Percentiles rank a stretch among this genome's conserved stretches.
These are phyloP conservation scores for Salix suchowensis DNA, from an alignment of 345 rosid species.

Conservation along the genomic window DNA sequence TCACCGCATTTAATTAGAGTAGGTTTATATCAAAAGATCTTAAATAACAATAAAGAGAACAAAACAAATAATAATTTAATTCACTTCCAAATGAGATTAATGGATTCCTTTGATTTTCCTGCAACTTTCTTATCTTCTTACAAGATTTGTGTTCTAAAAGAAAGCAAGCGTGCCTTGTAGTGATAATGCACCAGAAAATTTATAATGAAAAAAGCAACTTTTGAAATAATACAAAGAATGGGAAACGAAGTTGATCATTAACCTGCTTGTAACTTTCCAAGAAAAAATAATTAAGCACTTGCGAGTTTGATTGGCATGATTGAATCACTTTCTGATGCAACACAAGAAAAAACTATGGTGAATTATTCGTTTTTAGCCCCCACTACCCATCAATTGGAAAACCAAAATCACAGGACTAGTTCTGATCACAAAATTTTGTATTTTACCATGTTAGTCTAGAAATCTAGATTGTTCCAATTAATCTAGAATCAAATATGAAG, in stretches of 20 bases:
- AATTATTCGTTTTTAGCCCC: not conserved
- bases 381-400: not conserved
- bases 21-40: not conserved
- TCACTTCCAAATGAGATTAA: not conserved
- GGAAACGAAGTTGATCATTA: not conserved
- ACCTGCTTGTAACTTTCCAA: not conserved
- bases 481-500: not conserved
- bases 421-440: not conserved
- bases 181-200: not conserved
- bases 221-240: not conserved
- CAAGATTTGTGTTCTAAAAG: not conserved
- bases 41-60: not conserved
- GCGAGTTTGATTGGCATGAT: not conserved
- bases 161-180: not conserved
- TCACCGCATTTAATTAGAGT: not conserved
- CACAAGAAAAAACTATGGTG: not conserved
- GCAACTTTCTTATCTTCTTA: not conserved
- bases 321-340: not conserved
- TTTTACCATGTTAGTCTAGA: not conserved
- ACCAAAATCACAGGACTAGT: not conserved
- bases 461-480: not conserved
- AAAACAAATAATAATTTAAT: not conserved
- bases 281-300: not conserved
- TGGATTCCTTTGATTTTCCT: not conserved
- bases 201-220: not conserved